Percentiles rank a stretch among this genome's conserved stretches.
These are phyloP conservation scores for Linum tenue DNA, from an alignment of 345 rosid genomes.

Conservation along the genomic window DNA sequence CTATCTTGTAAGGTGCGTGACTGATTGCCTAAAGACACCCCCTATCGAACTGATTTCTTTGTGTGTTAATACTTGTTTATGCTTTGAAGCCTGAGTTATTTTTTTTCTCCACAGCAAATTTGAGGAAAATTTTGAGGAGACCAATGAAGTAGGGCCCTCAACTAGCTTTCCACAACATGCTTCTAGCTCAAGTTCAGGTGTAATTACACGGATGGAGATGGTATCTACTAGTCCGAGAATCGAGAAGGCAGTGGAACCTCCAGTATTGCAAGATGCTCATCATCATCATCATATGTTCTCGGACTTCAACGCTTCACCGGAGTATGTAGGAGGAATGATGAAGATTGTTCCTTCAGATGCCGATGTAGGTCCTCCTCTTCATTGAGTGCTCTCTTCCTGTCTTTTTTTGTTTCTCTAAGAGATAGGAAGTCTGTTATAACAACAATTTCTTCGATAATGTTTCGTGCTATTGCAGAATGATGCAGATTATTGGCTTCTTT, in stretches of 20 bases:
- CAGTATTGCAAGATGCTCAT: conserved; percentile 28
- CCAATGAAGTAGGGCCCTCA: conserved; percentile 47
- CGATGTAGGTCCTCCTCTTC: conserved; percentile 45
- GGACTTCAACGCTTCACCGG: conserved; percentile 57
- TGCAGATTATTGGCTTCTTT: conserved; percentile 83
- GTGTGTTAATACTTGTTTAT: not conserved
- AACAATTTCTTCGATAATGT: not conserved
- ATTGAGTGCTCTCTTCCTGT: conserved; percentile 1
- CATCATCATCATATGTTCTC: conserved; percentile 34
- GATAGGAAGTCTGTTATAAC: not conserved
- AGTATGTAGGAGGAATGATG: conserved; percentile 75
- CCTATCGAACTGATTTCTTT: not conserved
- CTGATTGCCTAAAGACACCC: conserved; percentile 1
- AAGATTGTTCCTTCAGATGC: conserved; percentile 75
- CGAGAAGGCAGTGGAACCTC: conserved; percentile 33
- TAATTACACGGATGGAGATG: conserved; percentile 38
- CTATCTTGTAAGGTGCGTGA: conserved; percentile 81
- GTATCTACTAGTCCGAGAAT: conserved; percentile 21
- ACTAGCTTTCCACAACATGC: conserved; percentile 34
- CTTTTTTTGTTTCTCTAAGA: not conserved
- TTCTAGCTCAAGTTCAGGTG: conserved; percentile 53
- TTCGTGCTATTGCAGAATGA: conserved; percentile 48
- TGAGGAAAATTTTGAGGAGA: conserved; percentile 80
- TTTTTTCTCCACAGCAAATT: conserved; percentile 48
- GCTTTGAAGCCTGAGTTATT: not conserved